Conservation (phyloP, 2,329 filamentous ascomycete genomes). For the Pseudogymnoascus sp. region DNA sequence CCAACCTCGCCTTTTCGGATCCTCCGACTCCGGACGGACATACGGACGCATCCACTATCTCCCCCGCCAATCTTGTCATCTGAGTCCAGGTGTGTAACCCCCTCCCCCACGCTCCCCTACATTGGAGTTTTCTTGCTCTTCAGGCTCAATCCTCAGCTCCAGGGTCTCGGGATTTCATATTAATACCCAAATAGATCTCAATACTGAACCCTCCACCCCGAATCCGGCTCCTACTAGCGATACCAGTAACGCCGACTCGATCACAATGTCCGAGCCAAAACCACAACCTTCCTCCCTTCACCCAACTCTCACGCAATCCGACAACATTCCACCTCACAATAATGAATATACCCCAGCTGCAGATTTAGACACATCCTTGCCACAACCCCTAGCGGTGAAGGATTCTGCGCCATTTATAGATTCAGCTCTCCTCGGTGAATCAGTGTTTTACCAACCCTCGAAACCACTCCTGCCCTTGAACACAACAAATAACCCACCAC, state of each 20-base stretch:
- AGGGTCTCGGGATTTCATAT: neutral
- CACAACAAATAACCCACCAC: conserved; percentile 26
- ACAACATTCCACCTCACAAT: neutral
- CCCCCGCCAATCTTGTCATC: neutral
- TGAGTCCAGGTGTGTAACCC: neutral
- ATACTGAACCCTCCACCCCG: neutral
- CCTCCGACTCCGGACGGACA: conserved; percentile 7
- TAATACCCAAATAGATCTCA: neutral
- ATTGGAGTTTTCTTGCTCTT: neutral
- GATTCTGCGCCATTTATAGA: conserved; percentile 11
- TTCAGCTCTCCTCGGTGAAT: conserved; percentile 30
- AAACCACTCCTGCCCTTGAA: conserved; percentile 36
- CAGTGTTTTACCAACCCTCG: conserved; percentile 37
- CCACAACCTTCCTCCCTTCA: neutral
- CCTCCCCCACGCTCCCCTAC: neutral
- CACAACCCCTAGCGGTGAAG: neutral
- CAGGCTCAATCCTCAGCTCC: neutral
- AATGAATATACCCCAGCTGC: conserved; percentile 13
- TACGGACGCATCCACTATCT: neutral
- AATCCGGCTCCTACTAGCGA: neutral
- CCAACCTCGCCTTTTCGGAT: neutral
- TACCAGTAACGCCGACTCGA: neutral
- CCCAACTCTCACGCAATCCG: neutral
- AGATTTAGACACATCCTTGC: conserved; percentile 13
- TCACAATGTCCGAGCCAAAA: neutral